Evolutionary conservation across 2,329 filamentous ascomycete species (phyloP).

Genomic region (Didymella exigua): DNA sequence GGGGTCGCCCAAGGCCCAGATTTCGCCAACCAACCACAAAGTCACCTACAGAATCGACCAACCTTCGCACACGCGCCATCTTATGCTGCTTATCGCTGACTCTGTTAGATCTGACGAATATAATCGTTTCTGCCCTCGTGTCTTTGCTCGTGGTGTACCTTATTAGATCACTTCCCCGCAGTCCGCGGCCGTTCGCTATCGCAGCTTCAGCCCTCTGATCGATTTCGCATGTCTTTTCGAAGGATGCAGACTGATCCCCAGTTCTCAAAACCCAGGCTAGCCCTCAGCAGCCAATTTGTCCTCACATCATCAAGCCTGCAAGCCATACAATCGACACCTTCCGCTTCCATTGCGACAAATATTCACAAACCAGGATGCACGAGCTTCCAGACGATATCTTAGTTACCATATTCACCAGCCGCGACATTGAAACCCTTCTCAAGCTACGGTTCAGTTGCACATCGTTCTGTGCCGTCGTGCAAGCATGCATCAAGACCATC

Average conservation of each 20-base stretch:
- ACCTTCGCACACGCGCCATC: not conserved
- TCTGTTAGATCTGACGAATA: not conserved
- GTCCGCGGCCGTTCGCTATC: not conserved
- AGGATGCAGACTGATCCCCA: conserved; percentile 1
- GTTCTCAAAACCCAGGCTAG: not conserved
- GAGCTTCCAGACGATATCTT: conserved; percentile 28
- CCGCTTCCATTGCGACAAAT: conserved; percentile 4
- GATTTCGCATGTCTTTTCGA: not conserved
- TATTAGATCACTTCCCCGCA: not conserved
- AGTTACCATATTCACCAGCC: conserved; percentile 14
- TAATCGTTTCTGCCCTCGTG: not conserved
- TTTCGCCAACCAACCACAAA: conserved; percentile 8
- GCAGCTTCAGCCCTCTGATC: not conserved
- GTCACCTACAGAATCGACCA: not conserved
- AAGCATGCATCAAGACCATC: conserved; percentile 23
- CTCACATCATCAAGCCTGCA: not conserved
- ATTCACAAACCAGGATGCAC: conserved; percentile 3
- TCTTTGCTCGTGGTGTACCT: not conserved
- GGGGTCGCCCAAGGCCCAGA: conserved; percentile 4
- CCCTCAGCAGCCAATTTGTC: not conserved
- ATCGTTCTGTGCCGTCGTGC: conserved; percentile 10
- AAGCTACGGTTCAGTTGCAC: conserved; percentile 16
- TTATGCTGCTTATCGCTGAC: not conserved
- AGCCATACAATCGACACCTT: not conserved
- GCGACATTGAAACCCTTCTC: conserved; percentile 16